A percentile compares a stretch with the other conserved stretches of the same genome.
phyloP scores from a whole-genome alignment of 306 rosid species.

The Gillenia trifoliata region DNA sequence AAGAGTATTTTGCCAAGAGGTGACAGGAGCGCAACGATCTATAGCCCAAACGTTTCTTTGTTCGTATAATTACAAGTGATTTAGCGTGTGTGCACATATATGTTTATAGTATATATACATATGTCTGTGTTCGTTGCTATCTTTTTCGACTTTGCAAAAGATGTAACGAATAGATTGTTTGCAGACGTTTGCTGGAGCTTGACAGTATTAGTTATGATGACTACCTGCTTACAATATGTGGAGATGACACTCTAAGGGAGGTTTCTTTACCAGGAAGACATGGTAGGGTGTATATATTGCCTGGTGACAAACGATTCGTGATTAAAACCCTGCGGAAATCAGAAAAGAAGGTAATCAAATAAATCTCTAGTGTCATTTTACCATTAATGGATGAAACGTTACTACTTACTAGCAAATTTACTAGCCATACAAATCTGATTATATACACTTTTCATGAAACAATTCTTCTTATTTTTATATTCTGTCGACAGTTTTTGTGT shows the following conservation, averaged over 20 bases:
- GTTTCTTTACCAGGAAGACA: conserved; percentile 27
- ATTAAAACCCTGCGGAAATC: conserved; percentile 30
- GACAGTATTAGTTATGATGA: conserved; percentile 25
- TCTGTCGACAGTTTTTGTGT: neutral
- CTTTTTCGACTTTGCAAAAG: neutral
- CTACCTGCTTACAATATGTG: conserved; percentile 28
- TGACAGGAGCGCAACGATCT: no score
- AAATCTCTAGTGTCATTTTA: neutral
- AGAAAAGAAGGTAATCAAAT: conserved; percentile 31
- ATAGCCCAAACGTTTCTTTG: neutral
- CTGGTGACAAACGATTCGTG: conserved; percentile 24
- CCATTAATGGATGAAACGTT: neutral
- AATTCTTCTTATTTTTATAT: neutral
- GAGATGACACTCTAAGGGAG: conserved; percentile 26
- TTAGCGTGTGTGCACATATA: neutral
- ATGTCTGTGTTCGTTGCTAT: neutral
- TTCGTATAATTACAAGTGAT: neutral
- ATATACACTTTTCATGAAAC: neutral
- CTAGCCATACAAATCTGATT: neutral
- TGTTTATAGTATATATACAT: neutral
- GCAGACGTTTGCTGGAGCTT: conserved; percentile 38
- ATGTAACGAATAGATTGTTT: neutral
- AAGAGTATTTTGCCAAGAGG: no score
- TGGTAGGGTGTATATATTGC: conserved; percentile 23
- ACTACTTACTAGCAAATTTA: neutral